phyloP scores from a whole-genome alignment of 257 asterid species.

The Apocynum venetum region DNA sequence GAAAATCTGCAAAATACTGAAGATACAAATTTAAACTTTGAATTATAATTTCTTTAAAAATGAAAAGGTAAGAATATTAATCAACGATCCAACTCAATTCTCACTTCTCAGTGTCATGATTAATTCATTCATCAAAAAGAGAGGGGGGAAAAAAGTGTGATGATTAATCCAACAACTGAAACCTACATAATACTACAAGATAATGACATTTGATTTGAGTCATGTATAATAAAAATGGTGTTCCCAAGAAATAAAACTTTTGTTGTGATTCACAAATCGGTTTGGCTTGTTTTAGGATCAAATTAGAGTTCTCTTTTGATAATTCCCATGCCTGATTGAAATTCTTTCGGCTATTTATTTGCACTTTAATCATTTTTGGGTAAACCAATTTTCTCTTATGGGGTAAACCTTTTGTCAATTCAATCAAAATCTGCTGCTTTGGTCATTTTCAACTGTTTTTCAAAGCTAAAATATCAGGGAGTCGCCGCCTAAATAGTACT shows the following conservation, averaged over 20 bases:
- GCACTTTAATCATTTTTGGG: background rate
- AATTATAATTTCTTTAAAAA: too few species aligned
- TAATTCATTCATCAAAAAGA: background rate
- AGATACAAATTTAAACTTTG: background rate
- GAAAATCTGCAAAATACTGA: too few species aligned
- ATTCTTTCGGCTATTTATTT: background rate
- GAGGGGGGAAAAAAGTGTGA: background rate
- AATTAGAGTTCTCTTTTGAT: background rate
- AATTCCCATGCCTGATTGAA: background rate
- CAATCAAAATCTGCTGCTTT: background rate
- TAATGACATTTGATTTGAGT: background rate
- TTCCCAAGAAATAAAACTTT: background rate
- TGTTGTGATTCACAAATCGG: background rate
- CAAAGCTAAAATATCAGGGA: too few species aligned
- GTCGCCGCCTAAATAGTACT: too few species aligned
- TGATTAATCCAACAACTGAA: background rate
- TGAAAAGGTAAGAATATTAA: too few species aligned
- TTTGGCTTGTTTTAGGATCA: background rate
- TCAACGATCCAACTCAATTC: too few species aligned
- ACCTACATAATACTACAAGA: too few species aligned
- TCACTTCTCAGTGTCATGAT: too few species aligned
- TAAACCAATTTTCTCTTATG: background rate
- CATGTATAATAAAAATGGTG: background rate
- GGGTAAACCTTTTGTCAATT: constrained; percentile 4
- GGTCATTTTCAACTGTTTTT: background rate